Base-by-base conservation (phyloP, 176 grass and related monocot species). In the Ensete ventricosum region DNA sequence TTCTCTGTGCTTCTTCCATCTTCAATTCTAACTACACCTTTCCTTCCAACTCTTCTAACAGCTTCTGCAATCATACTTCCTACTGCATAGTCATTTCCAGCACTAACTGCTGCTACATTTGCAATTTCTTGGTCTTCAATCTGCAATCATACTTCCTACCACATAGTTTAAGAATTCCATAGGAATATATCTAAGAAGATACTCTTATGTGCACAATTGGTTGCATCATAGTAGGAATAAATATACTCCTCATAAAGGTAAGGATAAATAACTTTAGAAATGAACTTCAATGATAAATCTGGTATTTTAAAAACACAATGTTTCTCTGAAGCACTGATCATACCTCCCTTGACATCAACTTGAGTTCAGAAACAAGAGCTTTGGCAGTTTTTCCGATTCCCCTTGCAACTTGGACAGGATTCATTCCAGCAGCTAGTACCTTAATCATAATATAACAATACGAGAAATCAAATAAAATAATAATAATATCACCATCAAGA, bases 361-460 rank as follows among this genome's bases (percentile, higher is more conserved):
- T 93, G 77, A 97, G 93, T 93, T 97, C 85, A 79, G 85, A 93
- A 57, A 97, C 79, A 70, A 97, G 81, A 87, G 81, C 79, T 52
- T 72, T 23, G 64, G 90, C 80, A 73, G 93, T 97, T 84, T 88
- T 93, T 79, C 83, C 93, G 73, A 97, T 93, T 54, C 93, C 93
- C 24, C 85, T 84, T 52, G 88, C 87, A 69, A 97, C 80, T 69
- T 97, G 90, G 27, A 91, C 90, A 14, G 88, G 93, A 77, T 93
- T 97, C 64, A 97, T 93, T 80, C 93, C 93, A 77, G 90, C 93
- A 73, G 90, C 88, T 73, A 97, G 85, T 75, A 93, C 93, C 93
- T 74, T 25, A 74, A 55, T 48, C 16, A 70, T 96, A 92, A 78
- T 92, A 82, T 81, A 58, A 84, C 64, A 76, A 86, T 71, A 77